These are phyloP conservation scores for Wallacemonas rigidus DNA, from an alignment of 208 protist species.

Conservation along the genomic window DNA sequence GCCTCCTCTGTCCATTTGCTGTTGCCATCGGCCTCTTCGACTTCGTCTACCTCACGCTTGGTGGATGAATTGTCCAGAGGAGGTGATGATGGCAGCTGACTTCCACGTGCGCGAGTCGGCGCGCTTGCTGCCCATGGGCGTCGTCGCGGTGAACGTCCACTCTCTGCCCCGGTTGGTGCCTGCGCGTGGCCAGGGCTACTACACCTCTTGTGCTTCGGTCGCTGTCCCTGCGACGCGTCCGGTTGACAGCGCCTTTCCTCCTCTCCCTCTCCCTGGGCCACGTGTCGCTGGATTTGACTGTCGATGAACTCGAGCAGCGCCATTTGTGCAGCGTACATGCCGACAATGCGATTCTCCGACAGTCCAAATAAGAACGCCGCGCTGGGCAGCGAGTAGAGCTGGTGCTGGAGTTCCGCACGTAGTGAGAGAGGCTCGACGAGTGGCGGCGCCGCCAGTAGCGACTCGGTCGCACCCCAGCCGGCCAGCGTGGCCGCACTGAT, in stretches of 20 bases:
- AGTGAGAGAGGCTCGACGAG: constrained; percentile 43
- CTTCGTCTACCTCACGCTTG: too few relatives aligned
- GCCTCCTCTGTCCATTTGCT: too few relatives aligned
- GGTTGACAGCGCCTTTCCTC: background rate
- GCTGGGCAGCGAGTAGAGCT: constrained; percentile 49
- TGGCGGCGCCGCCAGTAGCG: constrained; percentile 38
- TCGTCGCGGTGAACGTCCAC: too few relatives aligned
- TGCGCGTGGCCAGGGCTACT: too few relatives aligned
- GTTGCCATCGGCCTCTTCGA: too few relatives aligned
- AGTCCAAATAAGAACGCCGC: constrained; percentile 60
- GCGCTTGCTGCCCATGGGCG: too few relatives aligned
- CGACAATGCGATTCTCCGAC: constrained; percentile 69
- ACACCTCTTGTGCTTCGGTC: too few relatives aligned
- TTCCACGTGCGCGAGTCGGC: too few relatives aligned
- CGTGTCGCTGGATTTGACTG: constrained; percentile 7
- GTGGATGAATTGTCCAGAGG: too few relatives aligned
- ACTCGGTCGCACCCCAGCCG: constrained; percentile 68
- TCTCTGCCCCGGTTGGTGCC: too few relatives aligned
- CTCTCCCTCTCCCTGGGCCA: background rate
- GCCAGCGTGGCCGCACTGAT: constrained; percentile 37
- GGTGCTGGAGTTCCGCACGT: constrained; percentile 59
- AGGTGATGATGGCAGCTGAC: too few relatives aligned
- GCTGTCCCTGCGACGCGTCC: too few relatives aligned
- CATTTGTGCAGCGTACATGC: constrained; percentile 72
- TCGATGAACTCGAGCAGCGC: constrained; percentile 67